These are phyloP conservation scores for Immersiporthe knoxdaviesiana DNA, from an alignment of 2,329 filamentous ascomycete species.

Conservation along the genomic window DNA sequence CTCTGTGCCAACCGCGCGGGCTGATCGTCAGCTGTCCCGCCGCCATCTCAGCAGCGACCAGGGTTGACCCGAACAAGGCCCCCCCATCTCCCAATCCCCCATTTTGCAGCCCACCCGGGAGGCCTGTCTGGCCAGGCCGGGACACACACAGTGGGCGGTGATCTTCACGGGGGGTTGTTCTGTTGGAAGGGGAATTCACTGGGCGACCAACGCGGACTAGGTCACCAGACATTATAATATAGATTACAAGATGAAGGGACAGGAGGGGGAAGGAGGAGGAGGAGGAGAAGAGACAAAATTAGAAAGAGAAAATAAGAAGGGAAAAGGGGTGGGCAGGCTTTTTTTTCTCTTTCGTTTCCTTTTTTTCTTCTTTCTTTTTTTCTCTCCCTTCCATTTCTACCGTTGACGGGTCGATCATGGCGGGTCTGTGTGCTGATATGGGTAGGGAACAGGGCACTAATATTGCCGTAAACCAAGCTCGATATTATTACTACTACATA, in stretches of 20 bases:
- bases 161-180: conserved; percentile 3
- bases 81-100: background rate
- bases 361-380: background rate
- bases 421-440: conserved; percentile 23
- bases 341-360: background rate
- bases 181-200: background rate
- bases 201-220: background rate
- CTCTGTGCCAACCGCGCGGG: conserved; percentile 24
- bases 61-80: background rate
- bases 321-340: background rate
- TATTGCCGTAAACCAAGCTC: conserved; percentile 24
- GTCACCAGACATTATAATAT: background rate
- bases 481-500: conserved; percentile 21
- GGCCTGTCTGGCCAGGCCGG: background rate
- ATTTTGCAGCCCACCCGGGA: background rate
- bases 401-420: background rate
- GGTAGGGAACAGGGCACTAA: conserved; percentile 28
- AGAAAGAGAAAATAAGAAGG: background rate
- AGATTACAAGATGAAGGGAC: background rate
- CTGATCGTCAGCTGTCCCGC: conserved; percentile 25
- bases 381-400: background rate
- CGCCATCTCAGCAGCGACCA: conserved; percentile 15
- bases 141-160: conserved; percentile 5
- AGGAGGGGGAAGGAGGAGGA: background rate
- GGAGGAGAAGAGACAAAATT: background rate